A percentile compares a stretch with the other conserved stretches of the same genome.
These are phyloP conservation scores for Botryotinia convoluta DNA, from an alignment of 2,329 filamentous ascomycete genomes.

Conservation along the genomic window DNA sequence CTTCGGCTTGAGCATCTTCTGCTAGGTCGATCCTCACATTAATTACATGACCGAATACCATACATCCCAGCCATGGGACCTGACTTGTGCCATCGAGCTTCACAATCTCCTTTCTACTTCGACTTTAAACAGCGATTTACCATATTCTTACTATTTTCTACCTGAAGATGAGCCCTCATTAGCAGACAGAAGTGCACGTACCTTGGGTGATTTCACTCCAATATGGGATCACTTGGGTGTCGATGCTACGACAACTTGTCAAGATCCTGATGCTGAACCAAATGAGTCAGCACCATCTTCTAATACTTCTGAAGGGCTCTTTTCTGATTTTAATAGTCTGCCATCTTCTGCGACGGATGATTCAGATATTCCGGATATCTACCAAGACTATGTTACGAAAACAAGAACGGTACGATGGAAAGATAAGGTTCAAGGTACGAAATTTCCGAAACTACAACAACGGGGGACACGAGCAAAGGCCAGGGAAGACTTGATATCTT, in stretches of 20 bases:
- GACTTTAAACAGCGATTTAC: background rate
- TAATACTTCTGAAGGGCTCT: background rate
- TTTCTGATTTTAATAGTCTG: background rate
- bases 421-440: slow-evolving; percentile 5
- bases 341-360: slow-evolving; percentile 1
- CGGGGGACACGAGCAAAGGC: background rate
- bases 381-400: slow-evolving; percentile 6
- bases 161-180: background rate
- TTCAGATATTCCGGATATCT: background rate
- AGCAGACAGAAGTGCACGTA: background rate
- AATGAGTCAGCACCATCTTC: slow-evolving; percentile 11
- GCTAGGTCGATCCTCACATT: background rate
- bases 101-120: slow-evolving; percentile 9
- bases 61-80: slow-evolving; percentile 18
- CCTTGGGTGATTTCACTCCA: slow-evolving; percentile 15
- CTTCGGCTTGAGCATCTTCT: background rate
- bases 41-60: slow-evolving; percentile 12
- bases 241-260: background rate
- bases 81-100: slow-evolving; percentile 21
- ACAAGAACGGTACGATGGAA: slow-evolving; percentile 22
- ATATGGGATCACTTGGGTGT: slow-evolving; percentile 6
- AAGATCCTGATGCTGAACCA: background rate
- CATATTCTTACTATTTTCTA: background rate
- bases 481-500: background rate
- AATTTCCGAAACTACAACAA: background rate